These are phyloP conservation scores for Colletotrichum falcatum DNA, from an alignment of 2,329 filamentous ascomycete genomes.

Conservation along the genomic window DNA sequence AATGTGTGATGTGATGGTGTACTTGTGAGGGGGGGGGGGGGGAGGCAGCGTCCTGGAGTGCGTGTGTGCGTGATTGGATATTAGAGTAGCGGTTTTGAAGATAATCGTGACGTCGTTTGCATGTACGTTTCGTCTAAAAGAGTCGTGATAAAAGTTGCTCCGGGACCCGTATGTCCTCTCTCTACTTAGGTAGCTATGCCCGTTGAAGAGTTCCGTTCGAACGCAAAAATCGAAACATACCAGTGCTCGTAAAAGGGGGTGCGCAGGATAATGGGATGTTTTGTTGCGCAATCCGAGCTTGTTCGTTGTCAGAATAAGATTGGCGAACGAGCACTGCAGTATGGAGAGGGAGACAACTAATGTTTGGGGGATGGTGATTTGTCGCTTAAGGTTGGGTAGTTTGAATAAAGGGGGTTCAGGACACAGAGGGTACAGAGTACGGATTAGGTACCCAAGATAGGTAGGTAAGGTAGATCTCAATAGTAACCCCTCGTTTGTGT, in stretches of 20 bases:
- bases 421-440: neutral
- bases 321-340: constrained; percentile 7
- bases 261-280: neutral
- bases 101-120: constrained; percentile 39
- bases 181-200: constrained; percentile 1
- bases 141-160: constrained; percentile 37
- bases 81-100: constrained; percentile 20
- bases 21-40: neutral
- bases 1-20: neutral
- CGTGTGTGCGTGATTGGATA: neutral
- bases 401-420: neutral
- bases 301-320: constrained; percentile 23
- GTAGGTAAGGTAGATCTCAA: neutral
- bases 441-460: neutral
- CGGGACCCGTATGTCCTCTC: constrained; percentile 27
- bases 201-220: constrained; percentile 11
- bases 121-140: constrained; percentile 37
- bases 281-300: constrained; percentile 3
- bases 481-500: neutral
- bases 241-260: neutral
- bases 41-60: neutral
- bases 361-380: constrained; percentile 3
- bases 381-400: neutral
- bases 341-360: constrained; percentile 3
- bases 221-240: constrained; percentile 6